Base-by-base conservation (phyloP, 2,329 filamentous ascomycete species). In the Plectosphaerella plurivora region DNA sequence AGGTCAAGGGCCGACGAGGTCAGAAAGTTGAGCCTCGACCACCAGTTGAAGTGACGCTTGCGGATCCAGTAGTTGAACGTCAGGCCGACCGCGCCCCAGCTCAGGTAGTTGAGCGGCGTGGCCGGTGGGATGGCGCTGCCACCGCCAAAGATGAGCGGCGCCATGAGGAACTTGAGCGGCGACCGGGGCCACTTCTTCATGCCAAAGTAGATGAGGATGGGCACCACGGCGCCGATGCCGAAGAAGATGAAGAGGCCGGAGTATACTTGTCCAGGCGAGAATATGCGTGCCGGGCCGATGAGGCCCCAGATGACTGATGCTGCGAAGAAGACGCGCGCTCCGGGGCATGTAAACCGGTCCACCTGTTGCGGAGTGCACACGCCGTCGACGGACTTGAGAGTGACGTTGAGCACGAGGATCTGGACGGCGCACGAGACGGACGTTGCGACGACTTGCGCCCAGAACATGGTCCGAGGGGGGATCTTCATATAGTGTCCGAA, bases 401-500 rank as follows among this genome's bases (percentile, higher is more conserved):
- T 79, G 56, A 81, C 74, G 60, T 88, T 86, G 55, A 88, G 73
- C 4, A 87, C 83, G 4, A 76, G 65, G 52, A 88, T 77, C 63
- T 88, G 85, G 39, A 88, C 79, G 56, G 88, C 77, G 66, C 82
- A 86, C 1, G 83, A 84, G 61, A 86, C 76, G 0, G 86, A 79
- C 0, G 84, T 86, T 8, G 85, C 84, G 2, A 85, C 77, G 4
- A 87, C 77, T 63, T 88, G 85, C 2, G 28, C 86, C n/a, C 79
- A 74, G 70, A 92, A 92, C 46, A 91, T 77, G 47, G 88, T 84
- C n/a, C 86, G 80, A 0, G 88, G 89, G 1, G 89, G 89, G 14
- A 93, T 89, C 68, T 92, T 91, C 87, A 92, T 91, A 69, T 93
- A 92, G 64, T 92, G 88, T 12, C 88, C 91, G 0, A 96, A 33